A percentile compares a stretch with the other conserved stretches of the same genome.
These are phyloP conservation scores for Protostelium mycophagum DNA, from an alignment of 78 protist species.

Conservation along the genomic window DNA sequence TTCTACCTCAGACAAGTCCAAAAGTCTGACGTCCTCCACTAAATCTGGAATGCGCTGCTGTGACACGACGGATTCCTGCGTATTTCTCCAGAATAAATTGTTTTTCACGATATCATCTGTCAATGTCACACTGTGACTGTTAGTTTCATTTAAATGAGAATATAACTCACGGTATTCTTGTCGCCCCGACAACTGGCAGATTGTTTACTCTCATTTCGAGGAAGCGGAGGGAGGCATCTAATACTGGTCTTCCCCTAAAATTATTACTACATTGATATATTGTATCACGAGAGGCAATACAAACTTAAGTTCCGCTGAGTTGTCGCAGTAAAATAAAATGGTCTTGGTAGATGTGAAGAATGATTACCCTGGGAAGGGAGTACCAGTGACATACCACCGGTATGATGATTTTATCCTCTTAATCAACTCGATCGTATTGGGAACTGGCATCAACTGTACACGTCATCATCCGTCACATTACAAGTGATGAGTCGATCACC, in stretches of 20 bases:
- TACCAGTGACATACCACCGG: constrained; percentile 10
- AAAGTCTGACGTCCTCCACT: background rate
- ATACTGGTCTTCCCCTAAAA: too few species aligned
- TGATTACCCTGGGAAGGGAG: background rate
- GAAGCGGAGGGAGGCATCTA: too few species aligned
- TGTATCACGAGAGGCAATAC: too few species aligned
- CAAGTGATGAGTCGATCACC: constrained; percentile 1
- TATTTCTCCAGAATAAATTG: constrained; percentile 10
- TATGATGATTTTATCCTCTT: background rate
- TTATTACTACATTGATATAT: too few species aligned
- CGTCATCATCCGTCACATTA: background rate
- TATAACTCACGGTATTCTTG: too few species aligned
- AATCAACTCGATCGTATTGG: background rate
- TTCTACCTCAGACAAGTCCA: constrained; percentile 4
- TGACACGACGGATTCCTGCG: background rate
- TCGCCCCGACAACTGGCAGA: too few species aligned
- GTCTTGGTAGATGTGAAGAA: background rate
- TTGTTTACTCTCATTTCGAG: too few species aligned
- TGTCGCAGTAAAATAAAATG: background rate
- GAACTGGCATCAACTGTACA: too few species aligned
- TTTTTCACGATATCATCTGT: background rate
- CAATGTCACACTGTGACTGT: too few species aligned
- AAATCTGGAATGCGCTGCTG: background rate
- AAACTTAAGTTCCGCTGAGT: too few species aligned
- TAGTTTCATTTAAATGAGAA: too few species aligned